Base-by-base conservation (phyloP, 202 grass and related monocot species). In the Cymbopogon flexuosus region DNA sequence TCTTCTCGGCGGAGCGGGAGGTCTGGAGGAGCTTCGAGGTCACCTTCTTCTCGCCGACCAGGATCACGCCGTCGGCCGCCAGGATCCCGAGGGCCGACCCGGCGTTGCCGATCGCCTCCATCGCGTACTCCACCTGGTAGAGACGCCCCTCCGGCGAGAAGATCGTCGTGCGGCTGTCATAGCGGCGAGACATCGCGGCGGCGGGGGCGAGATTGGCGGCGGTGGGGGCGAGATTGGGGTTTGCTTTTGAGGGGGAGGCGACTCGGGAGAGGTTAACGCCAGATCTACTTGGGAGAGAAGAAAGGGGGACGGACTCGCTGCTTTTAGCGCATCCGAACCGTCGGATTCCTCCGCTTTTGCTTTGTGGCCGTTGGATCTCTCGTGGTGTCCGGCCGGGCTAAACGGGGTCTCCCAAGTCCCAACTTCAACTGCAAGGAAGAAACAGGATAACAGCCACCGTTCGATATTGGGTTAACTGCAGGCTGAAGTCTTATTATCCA, bases 51-150 rank as follows among this genome's bases (percentile, higher is more conserved):
- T 97, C 94, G 42, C 94, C 94, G 64, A 97, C 91, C 29, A 97
- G 89, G 69, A 97, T 72, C 3, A 97, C 91, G 35, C 94, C 94
- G 56, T 97, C 86, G 4, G 77, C 78, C 29, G 91, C 81, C 24
- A 97, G 81, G 62, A 97, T 87, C 41, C 92, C 92, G 60, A 97
- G 93, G 9, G 94, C 94, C 24, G 94, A 94, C 19, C 94, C 94
- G 24, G 94, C 94, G 81, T 97, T 97, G 12, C 94, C 86, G 41
- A 97, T 97, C 64, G 94, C 94, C 92, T 97, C 94, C 94, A 97
- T 97, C 68, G 94, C 94, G 84, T 97, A 97, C 82, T 97, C 94
- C 84, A 97, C 94, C 86, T 97, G 94, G 90, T 97, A 97, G 8
- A 97, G 86, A 5, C 94, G 88, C 3, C 94, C 94, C 72, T 97